Evolutionary conservation across 169 alveolate species (phyloP), one percentile per base, ranked within the genome.

Genomic region (Plasmodium adleri): DNA sequence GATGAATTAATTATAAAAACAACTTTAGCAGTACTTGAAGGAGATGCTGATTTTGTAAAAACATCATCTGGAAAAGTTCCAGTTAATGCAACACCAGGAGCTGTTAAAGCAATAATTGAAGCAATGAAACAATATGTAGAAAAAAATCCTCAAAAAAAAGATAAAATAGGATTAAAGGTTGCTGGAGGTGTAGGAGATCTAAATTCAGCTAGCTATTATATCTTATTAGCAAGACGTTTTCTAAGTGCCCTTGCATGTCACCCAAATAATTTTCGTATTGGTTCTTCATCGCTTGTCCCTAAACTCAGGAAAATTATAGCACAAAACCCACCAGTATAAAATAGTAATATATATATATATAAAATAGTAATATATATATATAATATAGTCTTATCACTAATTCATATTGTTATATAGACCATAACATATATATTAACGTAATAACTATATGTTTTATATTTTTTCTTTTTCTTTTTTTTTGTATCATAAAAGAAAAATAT

Each of bases 31-130:
- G 93, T 88, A 47, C 47, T 93, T 63, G 91, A 83, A 28, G 94
- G 92, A 1, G 91, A 93, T 70, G 92, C 94, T 0, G 95, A 93
- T 20, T 70, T 93, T 45, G 75, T 93, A 13, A 93, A 93, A 63
- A 93, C 95, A 17, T 90, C 94, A 2, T 90, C 95, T 8, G 95
- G 95, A 12, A 93, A 93, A 71, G 92, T 72, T 50, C 12, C 54
- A 49, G 72, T 93, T 5, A 76, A 92, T 73, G 95, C 92, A 54
- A 93, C 95, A 1, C 86, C 90, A 12, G 28, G 28, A 20, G 24
- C 94, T 15, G 93, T 32, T 67, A 47, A 66, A 49, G 13, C 59
- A 5, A 83, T 93, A 62, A 59, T 91, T 15, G 47, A 49, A 13
- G 94, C 92, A 22, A 56, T 90, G 39, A 75, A 73, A 52, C 73